phyloP scores from a whole-genome alignment of 139 green algal genomes.

The Asterochloris erici region DNA sequence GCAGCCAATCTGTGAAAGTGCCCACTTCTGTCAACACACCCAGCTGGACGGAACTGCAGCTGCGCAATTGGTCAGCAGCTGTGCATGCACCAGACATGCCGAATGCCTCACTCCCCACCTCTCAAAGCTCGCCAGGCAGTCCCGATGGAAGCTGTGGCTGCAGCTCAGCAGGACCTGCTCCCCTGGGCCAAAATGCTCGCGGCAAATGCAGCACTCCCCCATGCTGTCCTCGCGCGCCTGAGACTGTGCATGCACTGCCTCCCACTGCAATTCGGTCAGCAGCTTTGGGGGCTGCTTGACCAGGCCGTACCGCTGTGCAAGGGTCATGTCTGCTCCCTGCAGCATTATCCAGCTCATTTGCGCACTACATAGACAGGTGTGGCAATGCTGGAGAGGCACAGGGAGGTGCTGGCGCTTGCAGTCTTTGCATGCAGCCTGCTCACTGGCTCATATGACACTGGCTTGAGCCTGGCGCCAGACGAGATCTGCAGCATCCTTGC shows the following conservation, averaged over 20 bases:
- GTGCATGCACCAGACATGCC: too few species aligned
- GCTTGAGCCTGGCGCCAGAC: slow-evolving; percentile 29
- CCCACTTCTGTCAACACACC: background rate
- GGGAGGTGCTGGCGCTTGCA: background rate
- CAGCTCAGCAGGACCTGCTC: slow-evolving; percentile 62
- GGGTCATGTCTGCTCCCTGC: slow-evolving; percentile 34
- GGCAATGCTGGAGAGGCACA: background rate
- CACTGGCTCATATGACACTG: slow-evolving; percentile 33
- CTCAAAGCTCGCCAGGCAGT: slow-evolving; percentile 64
- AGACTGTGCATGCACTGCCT: slow-evolving; percentile 25
- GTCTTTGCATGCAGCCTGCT: background rate
- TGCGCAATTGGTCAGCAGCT: too few species aligned
- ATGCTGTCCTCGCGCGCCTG: slow-evolving; percentile 26
- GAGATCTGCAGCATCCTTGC: slow-evolving; percentile 37
- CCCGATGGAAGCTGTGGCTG: slow-evolving; percentile 60
- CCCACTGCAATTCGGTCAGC: slow-evolving; percentile 47
- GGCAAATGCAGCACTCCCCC: slow-evolving; percentile 55
- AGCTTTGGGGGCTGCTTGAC: slow-evolving; percentile 34
- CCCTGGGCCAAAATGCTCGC: slow-evolving; percentile 47
- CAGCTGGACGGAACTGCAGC: background rate
- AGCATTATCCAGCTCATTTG: background rate
- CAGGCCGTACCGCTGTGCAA: slow-evolving; percentile 56
- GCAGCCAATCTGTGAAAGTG: background rate
- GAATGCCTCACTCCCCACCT: background rate
- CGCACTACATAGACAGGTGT: background rate